Base-by-base conservation (phyloP, 2,329 filamentous ascomycete species). In the Ophiostoma sp. region DNA sequence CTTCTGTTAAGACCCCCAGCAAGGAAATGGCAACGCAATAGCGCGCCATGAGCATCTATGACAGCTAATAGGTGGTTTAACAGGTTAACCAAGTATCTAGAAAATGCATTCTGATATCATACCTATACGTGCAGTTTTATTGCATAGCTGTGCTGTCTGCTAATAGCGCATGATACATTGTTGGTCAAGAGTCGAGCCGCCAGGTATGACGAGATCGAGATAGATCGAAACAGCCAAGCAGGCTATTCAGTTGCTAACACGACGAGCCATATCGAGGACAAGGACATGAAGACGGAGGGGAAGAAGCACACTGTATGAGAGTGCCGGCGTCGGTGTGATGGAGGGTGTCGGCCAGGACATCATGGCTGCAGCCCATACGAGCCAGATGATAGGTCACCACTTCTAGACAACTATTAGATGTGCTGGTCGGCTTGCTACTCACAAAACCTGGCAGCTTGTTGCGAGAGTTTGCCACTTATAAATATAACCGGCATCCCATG, bases 51-150 rank as follows among this genome's bases (percentile, higher is more conserved):
- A 20, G 5, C 44, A 48, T 39, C 13, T 1, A 10, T 13, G 17
- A 48, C 20, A 20, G 44, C 44, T 48, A 41, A 11, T 31, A 4
- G 39, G 10, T 41, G 39, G 27, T 1, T 13, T n/a, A 48, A 17
- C 44, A 48, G 44, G 44, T 48, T n/a, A n/a, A 17, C 27, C 44
- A 48, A 17, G 52, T 57, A 27, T 17, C n/a, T 11, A 27, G n/a
- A 6, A 57, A 8, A 57, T 57, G 52, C 52, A 57, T 57, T 57
- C 52, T 57, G 52, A 57, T 57, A 31, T 57, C 52, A 57, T 57
- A 13, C 23, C 23, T 31, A 57, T 57, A 57, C 52, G 17, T 57
- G 52, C 8, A 57, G 52, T 54, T 3, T 27, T 23, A 54, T n/a
- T 48, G 44, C 44, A 48, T 48, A n/a, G 6, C 6, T 48, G 36